Evolutionary conservation across 2,329 filamentous ascomycete genomes (phyloP).

Genomic region (Botrytis porri): DNA sequence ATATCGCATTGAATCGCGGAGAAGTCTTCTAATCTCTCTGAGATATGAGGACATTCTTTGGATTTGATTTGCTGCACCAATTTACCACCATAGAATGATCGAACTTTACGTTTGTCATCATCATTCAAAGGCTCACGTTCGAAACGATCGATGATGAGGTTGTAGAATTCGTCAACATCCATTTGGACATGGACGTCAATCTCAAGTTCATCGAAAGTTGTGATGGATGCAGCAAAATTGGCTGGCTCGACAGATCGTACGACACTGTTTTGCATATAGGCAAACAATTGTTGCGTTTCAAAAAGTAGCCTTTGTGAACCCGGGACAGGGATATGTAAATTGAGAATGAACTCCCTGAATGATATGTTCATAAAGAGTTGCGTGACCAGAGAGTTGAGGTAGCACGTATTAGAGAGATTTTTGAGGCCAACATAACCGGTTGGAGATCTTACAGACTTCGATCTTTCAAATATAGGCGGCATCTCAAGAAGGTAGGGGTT

Average conservation of each 20-base stretch:
- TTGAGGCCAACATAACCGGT: constrained; percentile 86
- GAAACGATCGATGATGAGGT: constrained; percentile 86
- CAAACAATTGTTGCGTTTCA: constrained; percentile 79
- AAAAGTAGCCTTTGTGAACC: constrained; percentile 65
- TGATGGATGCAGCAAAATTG: constrained; percentile 70
- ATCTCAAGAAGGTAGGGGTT: constrained; percentile 59
- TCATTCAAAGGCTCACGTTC: constrained; percentile 72
- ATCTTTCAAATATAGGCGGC: constrained; percentile 59
- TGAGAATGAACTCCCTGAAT: constrained; percentile 82
- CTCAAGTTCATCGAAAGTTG: constrained; percentile 74
- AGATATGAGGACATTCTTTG: constrained; percentile 90
- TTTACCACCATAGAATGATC: constrained; percentile 85
- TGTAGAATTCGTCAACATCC: constrained; percentile 98
- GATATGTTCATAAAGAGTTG: constrained; percentile 94
- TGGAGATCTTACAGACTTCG: constrained; percentile 65
- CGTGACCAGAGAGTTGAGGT: constrained; percentile 89
- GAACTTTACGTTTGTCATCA: constrained; percentile 69
- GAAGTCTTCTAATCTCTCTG: constrained; percentile 84
- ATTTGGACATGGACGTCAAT: constrained; percentile 92
- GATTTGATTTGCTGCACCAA: constrained; percentile 94
- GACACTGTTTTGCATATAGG: constrained; percentile 79
- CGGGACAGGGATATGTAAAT: constrained; percentile 52
- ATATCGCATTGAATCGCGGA: constrained; percentile 96
- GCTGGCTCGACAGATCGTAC: constrained; percentile 70
- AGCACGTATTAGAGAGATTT: constrained; percentile 95